Conservation (phyloP, 208 protist genomes). For the Naegleria lovaniensis region DNA sequence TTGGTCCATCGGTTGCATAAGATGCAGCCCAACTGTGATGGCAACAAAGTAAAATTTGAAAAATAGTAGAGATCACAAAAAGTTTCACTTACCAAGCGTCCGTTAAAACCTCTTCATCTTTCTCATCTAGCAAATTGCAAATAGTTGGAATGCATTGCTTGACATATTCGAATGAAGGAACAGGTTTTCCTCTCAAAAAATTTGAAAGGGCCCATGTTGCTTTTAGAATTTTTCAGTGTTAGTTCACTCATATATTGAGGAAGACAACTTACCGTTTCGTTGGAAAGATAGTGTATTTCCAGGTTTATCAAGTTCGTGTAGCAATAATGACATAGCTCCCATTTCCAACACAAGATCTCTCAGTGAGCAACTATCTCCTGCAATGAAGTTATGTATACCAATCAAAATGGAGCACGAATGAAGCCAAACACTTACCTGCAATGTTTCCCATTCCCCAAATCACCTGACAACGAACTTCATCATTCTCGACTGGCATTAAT, state of each 20-base stretch:
- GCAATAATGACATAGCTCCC: slow-evolving; percentile 64
- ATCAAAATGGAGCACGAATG: too few species aligned
- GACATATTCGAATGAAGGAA: slow-evolving; percentile 63
- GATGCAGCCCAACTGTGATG: background rate
- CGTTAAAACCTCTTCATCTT: slow-evolving; percentile 87
- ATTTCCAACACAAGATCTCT: slow-evolving; percentile 79
- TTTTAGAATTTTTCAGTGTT: slow-evolving; percentile 63
- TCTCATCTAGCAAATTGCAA: slow-evolving; percentile 58
- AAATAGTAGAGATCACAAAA: too few species aligned
- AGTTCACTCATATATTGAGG: slow-evolving; percentile 56
- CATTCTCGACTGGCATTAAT: slow-evolving; percentile 71
- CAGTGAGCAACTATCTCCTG: slow-evolving; percentile 77
- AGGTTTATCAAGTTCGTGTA: slow-evolving; percentile 29
- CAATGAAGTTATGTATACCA: too few species aligned
- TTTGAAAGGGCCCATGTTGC: background rate
- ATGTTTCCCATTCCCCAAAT: slow-evolving; percentile 98
- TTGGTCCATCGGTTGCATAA: slow-evolving; percentile 48
- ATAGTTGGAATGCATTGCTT: slow-evolving; percentile 68
- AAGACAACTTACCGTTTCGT: slow-evolving; percentile 12
- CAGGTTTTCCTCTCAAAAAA: slow-evolving; percentile 79
- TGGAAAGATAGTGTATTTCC: slow-evolving; percentile 57
- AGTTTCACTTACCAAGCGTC: slow-evolving; percentile 86
- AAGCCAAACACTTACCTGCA: too few species aligned
- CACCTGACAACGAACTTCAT: slow-evolving; percentile 91
- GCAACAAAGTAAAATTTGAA: too few species aligned